Base-by-base conservation (phyloP, 2,329 filamentous ascomycete species). In the Ophiocordyceps sinensis region DNA sequence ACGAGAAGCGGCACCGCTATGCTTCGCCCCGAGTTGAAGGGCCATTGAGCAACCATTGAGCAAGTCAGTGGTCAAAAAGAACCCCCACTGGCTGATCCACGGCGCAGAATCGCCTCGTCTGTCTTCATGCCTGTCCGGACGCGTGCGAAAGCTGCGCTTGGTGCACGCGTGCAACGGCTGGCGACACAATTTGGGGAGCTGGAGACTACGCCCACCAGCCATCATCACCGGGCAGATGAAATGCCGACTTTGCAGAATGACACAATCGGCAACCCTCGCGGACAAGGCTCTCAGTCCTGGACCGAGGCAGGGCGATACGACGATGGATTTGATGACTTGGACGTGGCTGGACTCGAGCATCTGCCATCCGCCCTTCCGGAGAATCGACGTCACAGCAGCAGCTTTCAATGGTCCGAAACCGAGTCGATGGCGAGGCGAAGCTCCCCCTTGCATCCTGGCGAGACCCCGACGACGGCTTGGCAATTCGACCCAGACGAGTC, bases 121-220 rank as follows among this genome's bases (percentile, higher is more conserved):
- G 21, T 14, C 32, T 6, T 6, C 14, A 43, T 43, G 39, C 39
- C 41, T 11, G 34, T 37, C 12, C 39, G 29, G 26, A n/a, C 38
- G n/a, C 38, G 41, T n/a, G 19, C 38, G 8, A 40, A 21, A 32
- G 35, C 32, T 9, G 29, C 32, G 9, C 8, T 9, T 28, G 34
- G 41, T 21, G 34, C 19, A 19, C 51, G 42, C 37, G 28, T 19
- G 19, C 48, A 44, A 29, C 44, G 42, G 17, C 46, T 42, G 13
- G 13, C 47, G 11, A 48, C 49, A 0, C 41, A 50, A 32, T 50
- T 62, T 15, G 50, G 51, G 3, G 44, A 61, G 40, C 50, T 62
- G 3, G 57, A 62, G 7, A 58, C 56, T 2, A 59, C 59, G 6
- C 56, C 59, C 5, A 60, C 53, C 1, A 52, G 47, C n/a, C 53